These are phyloP conservation scores for Xanthoceras sorbifolium DNA, from an alignment of 345 rosid species.

Conservation along the genomic window DNA sequence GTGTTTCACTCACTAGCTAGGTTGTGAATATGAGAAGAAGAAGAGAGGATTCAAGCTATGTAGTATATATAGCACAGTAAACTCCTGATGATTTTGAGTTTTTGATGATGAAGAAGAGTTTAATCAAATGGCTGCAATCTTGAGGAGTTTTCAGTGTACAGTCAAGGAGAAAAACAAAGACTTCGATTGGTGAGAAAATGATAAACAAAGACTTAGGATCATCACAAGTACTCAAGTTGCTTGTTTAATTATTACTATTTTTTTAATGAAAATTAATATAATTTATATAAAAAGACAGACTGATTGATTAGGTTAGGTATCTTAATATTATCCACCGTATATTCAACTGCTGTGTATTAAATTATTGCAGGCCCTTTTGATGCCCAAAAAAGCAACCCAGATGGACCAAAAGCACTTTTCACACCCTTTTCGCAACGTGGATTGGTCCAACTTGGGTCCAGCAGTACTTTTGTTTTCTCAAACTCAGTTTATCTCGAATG, in stretches of 20 bases:
- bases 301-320: neutral
- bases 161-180: neutral
- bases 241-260: too few relatives aligned
- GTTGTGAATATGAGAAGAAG: neutral
- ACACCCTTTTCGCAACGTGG: slow-evolving; percentile 45
- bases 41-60: too few relatives aligned
- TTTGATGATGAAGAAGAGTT: neutral
- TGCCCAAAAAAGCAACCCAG: slow-evolving; percentile 69
- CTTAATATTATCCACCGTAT: neutral
- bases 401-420: slow-evolving; percentile 62
- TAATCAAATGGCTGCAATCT: too few relatives aligned
- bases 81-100: too few relatives aligned
- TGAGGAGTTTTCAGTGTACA: too few relatives aligned
- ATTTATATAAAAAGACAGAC: too few relatives aligned
- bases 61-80: too few relatives aligned
- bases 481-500: slow-evolving; percentile 44
- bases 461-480: slow-evolving; percentile 48
- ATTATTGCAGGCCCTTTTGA: slow-evolving; percentile 55
- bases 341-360: slow-evolving; percentile 61
- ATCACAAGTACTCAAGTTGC: too few relatives aligned
- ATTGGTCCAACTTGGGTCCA: slow-evolving; percentile 50
- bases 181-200: neutral
- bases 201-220: neutral
- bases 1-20: too few relatives aligned
- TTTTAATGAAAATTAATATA: too few relatives aligned